A percentile compares a stretch with the other conserved stretches of the same genome.
These are phyloP conservation scores for Pyrenophora teres DNA, from an alignment of 2,329 filamentous ascomycete species.

Conservation along the genomic window DNA sequence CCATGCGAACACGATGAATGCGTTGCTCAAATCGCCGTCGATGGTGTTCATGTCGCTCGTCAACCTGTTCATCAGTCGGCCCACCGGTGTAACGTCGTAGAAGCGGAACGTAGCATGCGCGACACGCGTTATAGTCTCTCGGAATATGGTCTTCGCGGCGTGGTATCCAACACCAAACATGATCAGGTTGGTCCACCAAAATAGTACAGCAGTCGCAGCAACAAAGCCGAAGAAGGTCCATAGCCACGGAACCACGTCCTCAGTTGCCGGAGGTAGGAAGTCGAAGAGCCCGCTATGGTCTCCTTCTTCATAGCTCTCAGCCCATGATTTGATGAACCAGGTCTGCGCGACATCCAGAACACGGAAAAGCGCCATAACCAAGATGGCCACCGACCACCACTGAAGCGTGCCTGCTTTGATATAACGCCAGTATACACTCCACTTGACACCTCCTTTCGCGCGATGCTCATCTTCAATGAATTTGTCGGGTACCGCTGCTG, in stretches of 20 bases:
- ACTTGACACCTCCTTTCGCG: conserved; percentile 74
- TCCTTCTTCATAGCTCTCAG: conserved; percentile 67
- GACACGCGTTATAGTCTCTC: conserved; percentile 71
- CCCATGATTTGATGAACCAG: conserved; percentile 88
- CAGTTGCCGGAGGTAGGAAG: conserved; percentile 67
- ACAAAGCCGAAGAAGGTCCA: conserved; percentile 68
- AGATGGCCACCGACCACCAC: conserved; percentile 72
- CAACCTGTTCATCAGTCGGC: conserved; percentile 87
- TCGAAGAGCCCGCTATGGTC: conserved; percentile 41
- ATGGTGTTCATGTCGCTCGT: conserved; percentile 89
- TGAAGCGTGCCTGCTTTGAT: conserved; percentile 76
- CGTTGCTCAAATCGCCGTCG: conserved; percentile 79
- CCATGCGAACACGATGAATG: conserved; percentile 73
- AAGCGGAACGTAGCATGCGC: conserved; percentile 84
- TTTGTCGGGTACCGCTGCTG: conserved; percentile 67
- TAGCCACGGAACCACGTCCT: conserved; percentile 75
- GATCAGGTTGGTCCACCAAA: conserved; percentile 66
- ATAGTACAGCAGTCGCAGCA: conserved; percentile 40
- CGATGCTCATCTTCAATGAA: conserved; percentile 80
- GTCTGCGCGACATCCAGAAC: conserved; percentile 67
- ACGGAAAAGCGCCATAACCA: conserved; percentile 67
- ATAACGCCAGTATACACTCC: conserved; percentile 81
- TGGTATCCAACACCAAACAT: conserved; percentile 79
- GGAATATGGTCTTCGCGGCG: conserved; percentile 77
- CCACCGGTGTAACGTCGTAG: conserved; percentile 88